A percentile compares a stretch with the other conserved stretches of the same genome.
phyloP scores from a whole-genome alignment of 2,329 filamentous ascomycete genomes.

The Ophiostoma sp. region DNA sequence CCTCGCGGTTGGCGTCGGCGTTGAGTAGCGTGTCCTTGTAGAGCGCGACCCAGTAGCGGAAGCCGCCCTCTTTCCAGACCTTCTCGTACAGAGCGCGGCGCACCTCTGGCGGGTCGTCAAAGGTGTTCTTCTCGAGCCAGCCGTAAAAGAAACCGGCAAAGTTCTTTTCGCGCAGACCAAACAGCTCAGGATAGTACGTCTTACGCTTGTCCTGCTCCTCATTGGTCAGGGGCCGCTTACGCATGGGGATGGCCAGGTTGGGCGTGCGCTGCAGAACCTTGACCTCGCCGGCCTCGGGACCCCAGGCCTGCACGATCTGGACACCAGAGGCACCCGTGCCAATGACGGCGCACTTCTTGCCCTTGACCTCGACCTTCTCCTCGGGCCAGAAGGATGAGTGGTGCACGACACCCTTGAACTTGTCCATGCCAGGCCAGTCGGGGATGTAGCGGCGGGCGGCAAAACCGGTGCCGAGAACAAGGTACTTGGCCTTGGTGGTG shows the following conservation, averaged over 20 bases:
- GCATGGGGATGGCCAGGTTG: slow-evolving; percentile 65
- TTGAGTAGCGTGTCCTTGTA: slow-evolving; percentile 55
- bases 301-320: slow-evolving; percentile 63
- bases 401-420: slow-evolving; percentile 59
- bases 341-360: slow-evolving; percentile 62
- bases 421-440: slow-evolving; percentile 58
- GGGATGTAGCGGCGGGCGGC: slow-evolving; percentile 63
- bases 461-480: slow-evolving; percentile 57
- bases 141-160: slow-evolving; percentile 63
- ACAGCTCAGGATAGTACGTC: slow-evolving; percentile 51
- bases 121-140: slow-evolving; percentile 54
- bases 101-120: slow-evolving; percentile 53
- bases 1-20: slow-evolving; percentile 50
- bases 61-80: slow-evolving; percentile 54
- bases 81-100: slow-evolving; percentile 51
- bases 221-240: slow-evolving; percentile 47
- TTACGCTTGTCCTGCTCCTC: slow-evolving; percentile 53
- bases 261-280: slow-evolving; percentile 67
- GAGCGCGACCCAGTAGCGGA: slow-evolving; percentile 53
- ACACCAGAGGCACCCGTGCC: slow-evolving; percentile 66
- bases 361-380: slow-evolving; percentile 54
- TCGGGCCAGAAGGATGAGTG: slow-evolving; percentile 64
- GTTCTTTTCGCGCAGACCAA: slow-evolving; percentile 50
- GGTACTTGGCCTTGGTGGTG: slow-evolving; percentile 50
- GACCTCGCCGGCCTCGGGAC: slow-evolving; percentile 52